Conservation (phyloP, 768 basidiomycete genomes). For the Hortiboletus campestris region DNA sequence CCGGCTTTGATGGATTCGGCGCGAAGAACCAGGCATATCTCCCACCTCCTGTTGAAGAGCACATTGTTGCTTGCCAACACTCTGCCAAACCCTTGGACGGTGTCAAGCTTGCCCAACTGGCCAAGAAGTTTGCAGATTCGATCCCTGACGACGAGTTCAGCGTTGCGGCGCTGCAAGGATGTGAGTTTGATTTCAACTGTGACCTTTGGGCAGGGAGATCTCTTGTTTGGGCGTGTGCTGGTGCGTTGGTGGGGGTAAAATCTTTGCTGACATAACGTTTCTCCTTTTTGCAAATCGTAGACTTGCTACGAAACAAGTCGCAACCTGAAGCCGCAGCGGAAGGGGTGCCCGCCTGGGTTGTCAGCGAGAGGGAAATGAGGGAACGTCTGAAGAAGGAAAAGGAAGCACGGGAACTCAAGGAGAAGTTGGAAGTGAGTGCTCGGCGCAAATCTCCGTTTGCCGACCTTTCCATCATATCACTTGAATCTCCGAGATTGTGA, state of each 20-base stretch:
- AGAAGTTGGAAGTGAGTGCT: constrained; percentile 61
- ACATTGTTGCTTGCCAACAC: constrained; percentile 56
- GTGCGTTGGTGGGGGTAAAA: constrained; percentile 21
- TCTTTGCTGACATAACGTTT: constrained; percentile 25
- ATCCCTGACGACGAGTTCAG: constrained; percentile 87
- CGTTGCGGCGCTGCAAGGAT: constrained; percentile 88
- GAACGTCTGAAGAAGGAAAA: constrained; percentile 73
- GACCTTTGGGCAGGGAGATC: neutral
- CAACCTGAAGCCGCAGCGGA: constrained; percentile 73
- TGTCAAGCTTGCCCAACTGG: constrained; percentile 61
- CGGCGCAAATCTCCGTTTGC: constrained; percentile 13
- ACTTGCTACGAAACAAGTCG: constrained; percentile 82
- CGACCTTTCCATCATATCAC: constrained; percentile 18
- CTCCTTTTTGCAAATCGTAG: constrained; percentile 33
- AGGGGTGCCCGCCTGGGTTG: constrained; percentile 69
- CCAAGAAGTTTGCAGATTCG: constrained; percentile 74
- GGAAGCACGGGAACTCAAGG: constrained; percentile 65
- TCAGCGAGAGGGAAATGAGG: constrained; percentile 69
- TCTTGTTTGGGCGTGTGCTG: constrained; percentile 20
- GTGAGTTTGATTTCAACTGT: constrained; percentile 47
- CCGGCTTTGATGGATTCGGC: constrained; percentile 39
- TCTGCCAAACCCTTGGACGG: constrained; percentile 65
- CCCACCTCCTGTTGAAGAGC: constrained; percentile 63
- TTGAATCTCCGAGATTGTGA: neutral
- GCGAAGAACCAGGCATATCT: constrained; percentile 57